Percentiles rank a stretch among this genome's conserved stretches.
phyloP scores from a whole-genome alignment of 2,329 filamentous ascomycete species.

The Fusarium sp. region DNA sequence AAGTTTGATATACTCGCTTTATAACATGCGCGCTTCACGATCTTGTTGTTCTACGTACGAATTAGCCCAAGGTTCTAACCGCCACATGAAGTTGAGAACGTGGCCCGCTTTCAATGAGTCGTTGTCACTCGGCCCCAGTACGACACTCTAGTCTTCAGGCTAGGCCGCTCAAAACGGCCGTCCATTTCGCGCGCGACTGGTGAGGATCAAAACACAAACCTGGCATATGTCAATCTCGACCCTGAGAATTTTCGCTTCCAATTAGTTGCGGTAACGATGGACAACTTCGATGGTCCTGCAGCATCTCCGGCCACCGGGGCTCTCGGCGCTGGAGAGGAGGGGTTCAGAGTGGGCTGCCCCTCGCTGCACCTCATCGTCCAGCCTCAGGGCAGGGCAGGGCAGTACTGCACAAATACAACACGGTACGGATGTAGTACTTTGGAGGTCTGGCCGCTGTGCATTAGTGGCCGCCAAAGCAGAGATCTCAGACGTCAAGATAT shows the following conservation, averaged over 20 bases:
- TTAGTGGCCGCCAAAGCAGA: slow-evolving; percentile 50
- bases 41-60: slow-evolving; percentile 15
- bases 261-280: slow-evolving; percentile 32
- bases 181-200: slow-evolving; percentile 42
- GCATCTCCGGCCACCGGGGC: slow-evolving; percentile 35
- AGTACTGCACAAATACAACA: slow-evolving; percentile 36
- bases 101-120: slow-evolving; percentile 48
- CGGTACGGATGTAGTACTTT: slow-evolving; percentile 33
- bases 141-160: slow-evolving; percentile 37
- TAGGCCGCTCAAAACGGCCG: slow-evolving; percentile 42
- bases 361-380: slow-evolving; percentile 33
- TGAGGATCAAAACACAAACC: slow-evolving; percentile 33
- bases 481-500: slow-evolving; percentile 49
- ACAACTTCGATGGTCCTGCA: slow-evolving; percentile 34
- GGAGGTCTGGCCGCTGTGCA: slow-evolving; percentile 45
- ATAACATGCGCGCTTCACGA: slow-evolving; percentile 32
- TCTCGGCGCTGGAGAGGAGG: slow-evolving; percentile 31
- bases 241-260: slow-evolving; percentile 42
- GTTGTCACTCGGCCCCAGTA: slow-evolving; percentile 39
- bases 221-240: slow-evolving; percentile 27
- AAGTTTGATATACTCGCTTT: slow-evolving; percentile 18
- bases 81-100: slow-evolving; percentile 47
- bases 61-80: slow-evolving; percentile 40
- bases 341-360: slow-evolving; percentile 37
- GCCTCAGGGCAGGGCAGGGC: slow-evolving; percentile 4